Evolutionary conservation across 2,329 filamentous ascomycete genomes (phyloP).

Genomic region (Neonectria sp.): DNA sequence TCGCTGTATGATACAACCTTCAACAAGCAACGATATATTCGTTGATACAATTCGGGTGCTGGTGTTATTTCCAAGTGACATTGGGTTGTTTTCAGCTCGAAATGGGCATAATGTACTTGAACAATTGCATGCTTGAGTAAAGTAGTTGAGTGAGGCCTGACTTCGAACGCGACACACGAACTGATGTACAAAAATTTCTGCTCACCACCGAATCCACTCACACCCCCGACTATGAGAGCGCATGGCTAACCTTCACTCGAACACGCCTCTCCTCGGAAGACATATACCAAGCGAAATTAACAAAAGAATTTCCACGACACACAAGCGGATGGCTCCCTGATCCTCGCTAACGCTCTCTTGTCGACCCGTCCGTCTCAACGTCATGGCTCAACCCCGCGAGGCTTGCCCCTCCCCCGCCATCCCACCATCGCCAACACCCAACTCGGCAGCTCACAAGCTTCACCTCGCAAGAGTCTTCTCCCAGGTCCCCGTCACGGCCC

Average conservation of each 20-base stretch:
- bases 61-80: not conserved
- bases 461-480: constrained; percentile 55
- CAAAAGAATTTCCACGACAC: not conserved
- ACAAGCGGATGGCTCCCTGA: constrained; percentile 14
- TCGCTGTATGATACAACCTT: constrained; percentile 29
- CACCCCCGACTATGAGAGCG: constrained; percentile 33
- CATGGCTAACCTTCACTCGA: not conserved
- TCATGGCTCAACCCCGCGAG: constrained; percentile 36
- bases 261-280: not conserved
- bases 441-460: constrained; percentile 15
- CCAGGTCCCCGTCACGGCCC: constrained; percentile 72
- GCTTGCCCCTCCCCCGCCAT: constrained; percentile 46
- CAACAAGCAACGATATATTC: constrained; percentile 6
- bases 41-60: not conserved
- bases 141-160: constrained; percentile 30
- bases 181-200: constrained; percentile 40
- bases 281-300: not conserved
- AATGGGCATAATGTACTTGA: not conserved
- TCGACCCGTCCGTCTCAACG: not conserved
- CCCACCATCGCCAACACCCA: constrained; percentile 17
- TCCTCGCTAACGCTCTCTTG: not conserved
- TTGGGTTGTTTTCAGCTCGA: not conserved
- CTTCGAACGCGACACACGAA: constrained; percentile 15
- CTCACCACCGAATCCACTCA: constrained; percentile 44
- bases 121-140: not conserved